Base-by-base conservation (phyloP, 148 eudicot species). In the Amaranthus cruentus region DNA sequence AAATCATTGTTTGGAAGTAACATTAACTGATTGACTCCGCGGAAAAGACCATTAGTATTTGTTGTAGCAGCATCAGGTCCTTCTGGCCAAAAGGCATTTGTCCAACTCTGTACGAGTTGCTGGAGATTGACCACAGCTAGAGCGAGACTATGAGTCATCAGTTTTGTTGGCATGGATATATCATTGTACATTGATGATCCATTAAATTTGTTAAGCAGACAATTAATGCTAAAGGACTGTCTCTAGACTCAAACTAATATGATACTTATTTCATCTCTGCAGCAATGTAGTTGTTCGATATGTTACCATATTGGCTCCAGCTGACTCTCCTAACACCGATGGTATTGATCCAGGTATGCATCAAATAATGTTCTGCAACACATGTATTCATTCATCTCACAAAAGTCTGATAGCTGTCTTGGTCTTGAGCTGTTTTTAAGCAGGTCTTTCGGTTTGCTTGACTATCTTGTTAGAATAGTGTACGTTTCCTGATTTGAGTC, bases 271-370 rank as follows among this genome's bases (percentile, higher is more conserved):
- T 53, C 59, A 4, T 47, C 58, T 72, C 62, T 76, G 78, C 96
- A 96, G 99, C 84, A 79, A 92, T 76, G 90, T 96, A 47, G 99
- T 92, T 55, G 84, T 90, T 48, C 93, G 83, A 47, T 81, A 88
- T 79, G 84, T 88, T 80, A 92, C 96, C 66, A 92, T 96, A 81
- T 75, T 88, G 78, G 99, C 99, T 75, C 99, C 99, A 13, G 74
- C 82, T 7, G 83, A 88, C 85, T 92, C 99, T 15, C 99, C 99
- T 62, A 96, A 96, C 73, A 96, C 99, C 0, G 97, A 96, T 64
- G 99, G 99, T 70, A 81, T 96, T 61, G 99, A 96, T 82, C 99
- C 99, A 86, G 98, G 98, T 94, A 88, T 51, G 77, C 15, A 65
- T 68, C 52, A 56, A 42, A 52, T 65, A 7, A 7, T 55, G 52